phyloP scores from a whole-genome alignment of 2,329 filamentous ascomycete genomes.

The Cordyceps cicadae region DNA sequence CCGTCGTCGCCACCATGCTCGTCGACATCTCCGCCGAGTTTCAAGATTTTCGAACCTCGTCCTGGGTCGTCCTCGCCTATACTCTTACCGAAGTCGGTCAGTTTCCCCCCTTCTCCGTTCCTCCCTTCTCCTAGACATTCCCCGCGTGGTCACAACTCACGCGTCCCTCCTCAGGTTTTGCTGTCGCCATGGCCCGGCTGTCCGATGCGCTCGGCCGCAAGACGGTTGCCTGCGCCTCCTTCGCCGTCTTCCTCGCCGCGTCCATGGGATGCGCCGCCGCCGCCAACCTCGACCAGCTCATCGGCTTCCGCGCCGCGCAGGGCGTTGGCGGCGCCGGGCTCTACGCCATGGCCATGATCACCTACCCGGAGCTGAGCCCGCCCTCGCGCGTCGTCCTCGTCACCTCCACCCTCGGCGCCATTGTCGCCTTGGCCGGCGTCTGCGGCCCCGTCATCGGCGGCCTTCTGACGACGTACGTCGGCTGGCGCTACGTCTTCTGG shows the following conservation, averaged over 20 bases:
- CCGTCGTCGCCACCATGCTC: slow-evolving; percentile 13
- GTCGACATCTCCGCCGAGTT: slow-evolving; percentile 11
- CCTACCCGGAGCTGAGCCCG: slow-evolving; percentile 17
- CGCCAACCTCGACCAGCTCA: slow-evolving; percentile 16
- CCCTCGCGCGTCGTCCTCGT: slow-evolving; percentile 12
- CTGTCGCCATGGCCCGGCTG: slow-evolving; percentile 15
- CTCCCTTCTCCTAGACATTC: neutral
- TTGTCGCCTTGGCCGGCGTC: slow-evolving; percentile 17
- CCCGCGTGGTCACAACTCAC: neutral
- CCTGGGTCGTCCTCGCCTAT: slow-evolving; percentile 12
- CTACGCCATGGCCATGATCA: slow-evolving; percentile 17
- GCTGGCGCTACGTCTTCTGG: slow-evolving; percentile 17
- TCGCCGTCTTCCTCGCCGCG: slow-evolving; percentile 15
- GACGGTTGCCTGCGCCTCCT: slow-evolving; percentile 11
- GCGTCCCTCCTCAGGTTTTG: slow-evolving; percentile 12
- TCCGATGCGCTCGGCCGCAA: slow-evolving; percentile 16
- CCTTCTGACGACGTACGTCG: slow-evolving; percentile 12
- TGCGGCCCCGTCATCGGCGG: slow-evolving; percentile 17
- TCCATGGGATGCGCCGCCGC: slow-evolving; percentile 15
- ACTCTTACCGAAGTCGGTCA: slow-evolving; percentile 13
- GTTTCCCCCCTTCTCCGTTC: too few species aligned
- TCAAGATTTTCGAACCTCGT: slow-evolving; percentile 9
- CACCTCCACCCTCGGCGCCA: slow-evolving; percentile 14
- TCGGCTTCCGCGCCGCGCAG: slow-evolving; percentile 17
- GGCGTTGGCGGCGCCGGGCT: slow-evolving; percentile 18